These are phyloP conservation scores for Trichoderma harzianum DNA, from an alignment of 2,329 filamentous ascomycete species.

Conservation along the genomic window DNA sequence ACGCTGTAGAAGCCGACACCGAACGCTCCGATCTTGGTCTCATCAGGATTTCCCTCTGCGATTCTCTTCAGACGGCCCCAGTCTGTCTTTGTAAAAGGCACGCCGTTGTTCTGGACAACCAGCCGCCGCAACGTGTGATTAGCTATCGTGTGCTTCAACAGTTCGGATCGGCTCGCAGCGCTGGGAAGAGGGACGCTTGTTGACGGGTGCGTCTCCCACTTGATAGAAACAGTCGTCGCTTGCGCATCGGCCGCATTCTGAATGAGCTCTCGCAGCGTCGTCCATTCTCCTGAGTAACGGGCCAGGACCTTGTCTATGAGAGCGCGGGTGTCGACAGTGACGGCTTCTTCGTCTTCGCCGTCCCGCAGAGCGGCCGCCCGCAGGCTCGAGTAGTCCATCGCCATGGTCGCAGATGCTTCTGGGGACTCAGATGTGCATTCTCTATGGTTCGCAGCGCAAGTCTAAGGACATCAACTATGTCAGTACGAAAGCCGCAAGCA, in stretches of 20 bases:
- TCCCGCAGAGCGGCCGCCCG: conserved; percentile 83
- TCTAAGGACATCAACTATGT: neutral
- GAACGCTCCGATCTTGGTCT: conserved; percentile 98
- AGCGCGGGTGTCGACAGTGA: conserved; percentile 94
- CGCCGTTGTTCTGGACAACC: conserved; percentile 90
- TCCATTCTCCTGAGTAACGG: conserved; percentile 95
- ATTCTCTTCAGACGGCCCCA: conserved; percentile 94
- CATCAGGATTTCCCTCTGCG: conserved; percentile 97
- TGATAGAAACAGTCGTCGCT: conserved; percentile 83
- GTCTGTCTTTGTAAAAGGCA: conserved; percentile 83
- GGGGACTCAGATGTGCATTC: neutral
- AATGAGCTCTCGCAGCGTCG: conserved; percentile 82
- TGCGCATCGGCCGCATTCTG: conserved; percentile 98
- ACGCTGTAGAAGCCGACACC: conserved; percentile 98
- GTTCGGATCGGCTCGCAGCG: conserved; percentile 63
- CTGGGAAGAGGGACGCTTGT: conserved; percentile 67
- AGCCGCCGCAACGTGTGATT: conserved; percentile 84
- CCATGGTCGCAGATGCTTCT: conserved; percentile 4
- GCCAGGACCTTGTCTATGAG: conserved; percentile 97
- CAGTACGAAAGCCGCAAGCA: neutral
- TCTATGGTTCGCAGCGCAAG: neutral
- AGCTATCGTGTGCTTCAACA: conserved; percentile 77
- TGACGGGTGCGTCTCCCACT: conserved; percentile 87
- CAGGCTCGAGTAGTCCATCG: conserved; percentile 71
- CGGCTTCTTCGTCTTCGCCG: conserved; percentile 89